Evolutionary conservation across 768 basidiomycete species (phyloP).

Genomic region (Leccinum pellstonianum): DNA sequence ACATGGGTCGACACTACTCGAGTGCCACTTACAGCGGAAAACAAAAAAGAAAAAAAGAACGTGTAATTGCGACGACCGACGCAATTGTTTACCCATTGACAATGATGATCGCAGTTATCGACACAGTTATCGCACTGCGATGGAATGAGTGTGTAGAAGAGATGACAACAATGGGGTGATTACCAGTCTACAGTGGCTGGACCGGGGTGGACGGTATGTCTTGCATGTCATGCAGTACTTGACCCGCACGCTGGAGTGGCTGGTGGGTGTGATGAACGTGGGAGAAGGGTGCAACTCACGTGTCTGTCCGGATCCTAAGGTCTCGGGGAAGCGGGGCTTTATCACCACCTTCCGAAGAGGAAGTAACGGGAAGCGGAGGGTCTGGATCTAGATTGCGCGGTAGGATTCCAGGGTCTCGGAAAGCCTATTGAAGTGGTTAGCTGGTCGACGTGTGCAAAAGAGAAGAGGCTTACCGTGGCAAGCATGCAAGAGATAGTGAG

Average conservation of each 20-base stretch:
- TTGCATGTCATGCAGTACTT: slow-evolving; percentile 95
- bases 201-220: slow-evolving; percentile 89
- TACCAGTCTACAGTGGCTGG: slow-evolving; percentile 95
- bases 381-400: slow-evolving; percentile 85
- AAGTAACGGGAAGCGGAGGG: slow-evolving; percentile 69
- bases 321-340: slow-evolving; percentile 76
- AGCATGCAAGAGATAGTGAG: slow-evolving; percentile 76
- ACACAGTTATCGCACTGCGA: slow-evolving; percentile 94
- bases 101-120: slow-evolving; percentile 92
- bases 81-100: slow-evolving; percentile 93
- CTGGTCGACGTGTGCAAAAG: background rate
- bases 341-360: slow-evolving; percentile 60
- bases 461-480: slow-evolving; percentile 55
- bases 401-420: slow-evolving; percentile 83
- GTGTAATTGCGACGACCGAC: slow-evolving; percentile 94
- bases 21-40: slow-evolving; percentile 59
- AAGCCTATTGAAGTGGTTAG: slow-evolving; percentile 47
- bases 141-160: slow-evolving; percentile 1
- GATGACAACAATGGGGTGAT: slow-evolving; percentile 8
- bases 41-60: slow-evolving; percentile 84
- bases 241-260: slow-evolving; percentile 64
- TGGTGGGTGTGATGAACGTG: background rate
- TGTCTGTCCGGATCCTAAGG: slow-evolving; percentile 71
- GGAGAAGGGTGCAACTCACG: slow-evolving; percentile 47
- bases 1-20: background rate